Conservation (phyloP, 257 asterid genomes). For the Solanum arcanum region DNA sequence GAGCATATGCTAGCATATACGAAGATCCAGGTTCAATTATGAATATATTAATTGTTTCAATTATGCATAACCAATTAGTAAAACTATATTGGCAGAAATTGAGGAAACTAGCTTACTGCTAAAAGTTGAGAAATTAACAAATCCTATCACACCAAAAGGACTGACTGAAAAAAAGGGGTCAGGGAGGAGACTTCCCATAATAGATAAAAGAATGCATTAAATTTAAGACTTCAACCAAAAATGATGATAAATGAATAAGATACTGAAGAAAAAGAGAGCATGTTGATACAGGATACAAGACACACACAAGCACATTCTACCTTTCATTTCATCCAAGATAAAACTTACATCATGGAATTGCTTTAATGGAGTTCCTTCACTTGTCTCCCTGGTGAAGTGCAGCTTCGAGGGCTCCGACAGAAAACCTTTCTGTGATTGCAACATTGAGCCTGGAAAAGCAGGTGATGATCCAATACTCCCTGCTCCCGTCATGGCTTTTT, state of each 20-base stretch:
- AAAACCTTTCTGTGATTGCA: slow-evolving; percentile 16
- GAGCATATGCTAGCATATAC: background rate
- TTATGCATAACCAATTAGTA: background rate
- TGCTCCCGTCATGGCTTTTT: slow-evolving; percentile 12
- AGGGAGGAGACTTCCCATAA: background rate
- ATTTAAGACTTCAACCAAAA: background rate
- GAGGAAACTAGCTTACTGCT: background rate
- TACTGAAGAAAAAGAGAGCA: background rate
- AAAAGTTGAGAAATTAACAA: background rate
- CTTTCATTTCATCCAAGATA: slow-evolving; percentile 2
- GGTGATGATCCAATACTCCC: slow-evolving; percentile 23
- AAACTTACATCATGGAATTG: slow-evolving; percentile 61
- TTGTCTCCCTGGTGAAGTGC: slow-evolving; percentile 28
- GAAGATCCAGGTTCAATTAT: background rate
- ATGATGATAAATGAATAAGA: background rate
- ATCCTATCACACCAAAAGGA: background rate
- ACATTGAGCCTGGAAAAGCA: slow-evolving; percentile 22
- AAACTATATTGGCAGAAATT: background rate
- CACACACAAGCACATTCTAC: background rate
- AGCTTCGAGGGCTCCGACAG: slow-evolving; percentile 26
- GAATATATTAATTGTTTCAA: background rate
- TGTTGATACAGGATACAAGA: background rate
- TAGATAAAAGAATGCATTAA: background rate
- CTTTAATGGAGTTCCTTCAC: slow-evolving; percentile 38
- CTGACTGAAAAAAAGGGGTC: background rate